phyloP scores from a whole-genome alignment of 2,329 filamentous ascomycete genomes.

The Aspergillus puulaauensis region DNA sequence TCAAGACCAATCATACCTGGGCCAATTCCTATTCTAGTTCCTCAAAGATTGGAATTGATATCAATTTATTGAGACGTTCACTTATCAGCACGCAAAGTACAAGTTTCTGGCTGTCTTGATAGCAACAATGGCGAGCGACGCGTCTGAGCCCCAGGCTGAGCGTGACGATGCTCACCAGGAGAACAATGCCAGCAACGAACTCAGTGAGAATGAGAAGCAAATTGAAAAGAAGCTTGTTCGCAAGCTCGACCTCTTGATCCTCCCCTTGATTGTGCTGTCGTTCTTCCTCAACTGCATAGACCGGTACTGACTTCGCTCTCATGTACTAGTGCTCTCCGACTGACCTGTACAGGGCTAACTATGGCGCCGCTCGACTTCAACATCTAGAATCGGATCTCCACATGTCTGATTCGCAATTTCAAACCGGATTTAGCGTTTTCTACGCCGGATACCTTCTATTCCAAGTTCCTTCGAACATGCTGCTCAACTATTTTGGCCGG shows the following conservation, averaged over 20 bases:
- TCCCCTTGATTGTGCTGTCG: slow-evolving; percentile 21
- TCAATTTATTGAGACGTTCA: neutral
- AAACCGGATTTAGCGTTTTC: slow-evolving; percentile 35
- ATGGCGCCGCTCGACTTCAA: slow-evolving; percentile 36
- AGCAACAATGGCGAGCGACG: neutral
- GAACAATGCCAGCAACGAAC: neutral
- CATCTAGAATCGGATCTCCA: slow-evolving; percentile 35
- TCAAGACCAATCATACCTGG: neutral
- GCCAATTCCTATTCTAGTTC: neutral
- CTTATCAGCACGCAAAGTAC: neutral
- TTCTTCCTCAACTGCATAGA: slow-evolving; percentile 28
- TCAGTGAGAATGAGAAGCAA: slow-evolving; percentile 2
- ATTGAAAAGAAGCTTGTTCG: slow-evolving; percentile 20
- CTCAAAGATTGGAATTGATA: too few species aligned
- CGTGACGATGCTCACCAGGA: neutral
- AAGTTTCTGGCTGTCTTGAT: neutral
- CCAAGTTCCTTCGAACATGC: slow-evolving; percentile 41
- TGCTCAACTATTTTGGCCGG: slow-evolving; percentile 32
- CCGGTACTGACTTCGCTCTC: slow-evolving; percentile 7
- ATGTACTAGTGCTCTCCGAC: neutral
- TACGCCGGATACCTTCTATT: slow-evolving; percentile 38
- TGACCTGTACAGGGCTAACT: slow-evolving; percentile 35
- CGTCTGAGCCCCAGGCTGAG: neutral
- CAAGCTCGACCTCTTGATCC: slow-evolving; percentile 22
- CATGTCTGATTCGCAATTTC: slow-evolving; percentile 29